Evolutionary conservation across 139 green algal species (phyloP).

Genomic region (Chlorella ohadii): DNA sequence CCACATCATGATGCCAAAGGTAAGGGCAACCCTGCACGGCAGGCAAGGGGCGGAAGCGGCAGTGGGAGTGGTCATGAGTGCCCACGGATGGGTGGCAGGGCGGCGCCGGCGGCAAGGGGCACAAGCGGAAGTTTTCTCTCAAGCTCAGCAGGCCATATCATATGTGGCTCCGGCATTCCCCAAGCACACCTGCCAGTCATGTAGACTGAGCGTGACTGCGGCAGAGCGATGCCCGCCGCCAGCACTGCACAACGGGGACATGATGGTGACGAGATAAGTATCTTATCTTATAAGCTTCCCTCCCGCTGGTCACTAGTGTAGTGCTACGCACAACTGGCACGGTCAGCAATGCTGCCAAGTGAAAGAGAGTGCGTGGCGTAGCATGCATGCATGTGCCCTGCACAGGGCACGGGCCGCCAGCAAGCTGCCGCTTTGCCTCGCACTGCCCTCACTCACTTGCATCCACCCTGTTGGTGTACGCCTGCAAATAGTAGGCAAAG

Average conservation of each 20-base stretch:
- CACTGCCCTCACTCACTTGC: background rate
- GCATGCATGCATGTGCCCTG: too few species aligned
- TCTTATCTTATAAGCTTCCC: too few species aligned
- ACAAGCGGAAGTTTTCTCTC: too few species aligned
- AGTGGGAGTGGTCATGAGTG: background rate
- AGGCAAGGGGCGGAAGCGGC: background rate
- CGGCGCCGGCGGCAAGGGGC: too few species aligned
- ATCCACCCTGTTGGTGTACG: background rate
- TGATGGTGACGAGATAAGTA: background rate
- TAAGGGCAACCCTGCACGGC: slow-evolving; percentile 21
- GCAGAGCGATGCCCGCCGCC: background rate
- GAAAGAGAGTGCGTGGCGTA: too few species aligned
- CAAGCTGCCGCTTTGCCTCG: background rate
- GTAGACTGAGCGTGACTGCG: background rate
- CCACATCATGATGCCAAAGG: slow-evolving; percentile 39
- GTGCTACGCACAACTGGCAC: too few species aligned
- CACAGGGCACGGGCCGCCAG: too few species aligned
- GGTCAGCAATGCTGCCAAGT: too few species aligned
- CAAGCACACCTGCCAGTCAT: background rate
- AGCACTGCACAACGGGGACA: background rate
- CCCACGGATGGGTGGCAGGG: background rate
- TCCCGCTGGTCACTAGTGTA: too few species aligned
- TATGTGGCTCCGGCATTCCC: too few species aligned
- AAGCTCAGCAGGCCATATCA: too few species aligned
- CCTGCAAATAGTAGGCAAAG: background rate